phyloP scores from a whole-genome alignment of 1,284 basidiomycete genomes.

The Pascua guehoae region DNA sequence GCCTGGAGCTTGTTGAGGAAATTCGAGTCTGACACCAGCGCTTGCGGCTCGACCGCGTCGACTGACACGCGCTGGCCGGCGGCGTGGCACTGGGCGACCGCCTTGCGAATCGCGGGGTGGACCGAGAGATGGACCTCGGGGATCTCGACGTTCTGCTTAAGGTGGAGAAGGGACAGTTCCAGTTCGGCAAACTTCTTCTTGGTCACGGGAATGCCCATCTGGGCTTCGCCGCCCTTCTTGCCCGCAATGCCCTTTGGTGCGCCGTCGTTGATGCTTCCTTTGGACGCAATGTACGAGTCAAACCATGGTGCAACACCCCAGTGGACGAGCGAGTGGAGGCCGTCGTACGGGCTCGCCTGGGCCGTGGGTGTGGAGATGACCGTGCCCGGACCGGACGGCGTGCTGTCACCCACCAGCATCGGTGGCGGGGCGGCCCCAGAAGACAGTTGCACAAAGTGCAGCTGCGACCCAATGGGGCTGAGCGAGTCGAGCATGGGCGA shows the following conservation, averaged over 20 bases:
- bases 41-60: conserved; percentile 45
- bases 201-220: conserved; percentile 96
- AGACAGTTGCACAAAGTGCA: conserved; percentile 86
- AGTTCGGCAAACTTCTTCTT: conserved; percentile 99
- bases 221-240: conserved; percentile 70
- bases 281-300: conserved; percentile 78
- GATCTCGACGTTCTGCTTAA: conserved; percentile 98
- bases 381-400: conserved; percentile 28
- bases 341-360: conserved; percentile 77
- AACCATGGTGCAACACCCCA: conserved; percentile 97
- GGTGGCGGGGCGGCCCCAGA: conserved; percentile 22
- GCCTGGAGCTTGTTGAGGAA: conserved; percentile 93
- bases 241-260: conserved; percentile 54
- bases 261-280: conserved; percentile 49
- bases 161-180: conserved; percentile 88
- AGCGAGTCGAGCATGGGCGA: conserved; percentile 74
- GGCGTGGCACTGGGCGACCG: conserved; percentile 60
- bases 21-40: conserved; percentile 69
- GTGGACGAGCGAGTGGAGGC: conserved; percentile 92
- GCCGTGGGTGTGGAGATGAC: conserved; percentile 43
- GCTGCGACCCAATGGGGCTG: conserved; percentile 73
- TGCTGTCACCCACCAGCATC: conserved; percentile 25
- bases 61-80: conserved; percentile 41
- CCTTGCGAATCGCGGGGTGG: conserved; percentile 82
- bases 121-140: conserved; percentile 92